Percentiles rank a stretch among this genome's conserved stretches.
These are phyloP conservation scores for Pisolithus tinctorius DNA, from an alignment of 768 basidiomycete genomes.

Conservation along the genomic window DNA sequence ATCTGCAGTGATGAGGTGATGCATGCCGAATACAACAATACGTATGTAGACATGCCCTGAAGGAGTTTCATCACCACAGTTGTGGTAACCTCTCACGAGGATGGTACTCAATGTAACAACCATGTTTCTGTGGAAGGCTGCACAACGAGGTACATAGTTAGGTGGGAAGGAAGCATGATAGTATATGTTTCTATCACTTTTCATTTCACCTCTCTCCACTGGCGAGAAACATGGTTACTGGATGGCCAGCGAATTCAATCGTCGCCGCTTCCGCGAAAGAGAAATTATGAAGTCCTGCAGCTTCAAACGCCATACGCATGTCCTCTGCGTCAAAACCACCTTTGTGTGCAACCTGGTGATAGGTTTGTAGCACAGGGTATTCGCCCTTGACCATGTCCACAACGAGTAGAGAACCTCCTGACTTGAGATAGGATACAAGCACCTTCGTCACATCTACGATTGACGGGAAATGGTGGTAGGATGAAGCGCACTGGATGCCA, in stretches of 20 bases:
- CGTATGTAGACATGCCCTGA: no score
- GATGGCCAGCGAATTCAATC: constrained; percentile 24
- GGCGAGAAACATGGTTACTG: constrained; percentile 43
- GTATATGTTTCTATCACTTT: no score
- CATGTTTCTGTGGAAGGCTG: not conserved
- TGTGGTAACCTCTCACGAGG: no score
- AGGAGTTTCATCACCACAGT: no score
- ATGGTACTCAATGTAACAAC: no score
- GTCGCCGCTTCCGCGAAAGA: constrained; percentile 27
- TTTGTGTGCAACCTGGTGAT: constrained; percentile 43
- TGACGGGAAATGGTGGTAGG: constrained; percentile 52
- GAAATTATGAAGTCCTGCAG: constrained; percentile 41
- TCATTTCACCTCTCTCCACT: constrained; percentile 30
- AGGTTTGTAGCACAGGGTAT: constrained; percentile 17
- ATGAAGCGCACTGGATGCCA: constrained; percentile 40
- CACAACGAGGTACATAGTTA: no score
- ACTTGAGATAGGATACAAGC: constrained; percentile 49
- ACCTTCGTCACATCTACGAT: constrained; percentile 41
- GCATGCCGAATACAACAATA: no score
- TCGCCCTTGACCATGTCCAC: constrained; percentile 39
- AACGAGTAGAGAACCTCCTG: constrained; percentile 49
- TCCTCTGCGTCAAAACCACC: constrained; percentile 41
- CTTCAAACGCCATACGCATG: constrained; percentile 40
- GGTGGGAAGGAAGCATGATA: no score
- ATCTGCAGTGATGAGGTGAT: no score